Evolutionary conservation across 495 filamentous ascomycete genomes (phyloP).

Genomic region (Penicillium coffeae): DNA sequence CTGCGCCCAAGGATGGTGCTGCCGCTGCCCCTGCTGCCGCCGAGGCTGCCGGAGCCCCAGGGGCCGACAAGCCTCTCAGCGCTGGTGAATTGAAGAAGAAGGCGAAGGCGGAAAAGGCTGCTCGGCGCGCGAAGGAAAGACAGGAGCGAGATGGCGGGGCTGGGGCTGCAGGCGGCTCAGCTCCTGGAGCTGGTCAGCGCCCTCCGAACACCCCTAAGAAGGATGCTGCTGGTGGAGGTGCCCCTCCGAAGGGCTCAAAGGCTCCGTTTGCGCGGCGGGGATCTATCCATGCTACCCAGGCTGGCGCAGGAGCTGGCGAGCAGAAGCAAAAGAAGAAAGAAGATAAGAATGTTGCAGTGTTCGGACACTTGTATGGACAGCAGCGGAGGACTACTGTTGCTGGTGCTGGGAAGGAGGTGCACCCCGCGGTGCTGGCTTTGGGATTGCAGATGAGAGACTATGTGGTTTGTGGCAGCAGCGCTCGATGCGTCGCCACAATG

Average conservation of each 20-base stretch:
- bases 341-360: constrained; percentile 71
- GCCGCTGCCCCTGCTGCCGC: constrained; percentile 8
- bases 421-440: constrained; percentile 78
- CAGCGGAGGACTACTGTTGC: constrained; percentile 65
- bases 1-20: constrained; percentile 32
- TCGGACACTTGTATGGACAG: constrained; percentile 80
- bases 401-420: constrained; percentile 81
- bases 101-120: constrained; percentile 75
- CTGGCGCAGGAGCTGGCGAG: constrained; percentile 20
- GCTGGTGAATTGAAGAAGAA: constrained; percentile 70
- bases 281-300: constrained; percentile 41
- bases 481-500: constrained; percentile 80
- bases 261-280: constrained; percentile 30
- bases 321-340: constrained; percentile 52
- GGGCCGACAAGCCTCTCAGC: constrained; percentile 49
- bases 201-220: constrained; percentile 44
- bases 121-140: constrained; percentile 63
- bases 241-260: constrained; percentile 37
- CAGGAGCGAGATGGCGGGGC: constrained; percentile 36
- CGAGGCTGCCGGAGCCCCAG: constrained; percentile 10
- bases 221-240: constrained; percentile 26
- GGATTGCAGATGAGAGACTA: constrained; percentile 91
- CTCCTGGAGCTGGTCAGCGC: constrained; percentile 21
- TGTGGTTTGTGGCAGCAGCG: constrained; percentile 83
- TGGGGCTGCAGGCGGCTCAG: constrained; percentile 20